These are phyloP conservation scores for Obba rivulosa DNA, from an alignment of 768 basidiomycete genomes.

Conservation along the genomic window DNA sequence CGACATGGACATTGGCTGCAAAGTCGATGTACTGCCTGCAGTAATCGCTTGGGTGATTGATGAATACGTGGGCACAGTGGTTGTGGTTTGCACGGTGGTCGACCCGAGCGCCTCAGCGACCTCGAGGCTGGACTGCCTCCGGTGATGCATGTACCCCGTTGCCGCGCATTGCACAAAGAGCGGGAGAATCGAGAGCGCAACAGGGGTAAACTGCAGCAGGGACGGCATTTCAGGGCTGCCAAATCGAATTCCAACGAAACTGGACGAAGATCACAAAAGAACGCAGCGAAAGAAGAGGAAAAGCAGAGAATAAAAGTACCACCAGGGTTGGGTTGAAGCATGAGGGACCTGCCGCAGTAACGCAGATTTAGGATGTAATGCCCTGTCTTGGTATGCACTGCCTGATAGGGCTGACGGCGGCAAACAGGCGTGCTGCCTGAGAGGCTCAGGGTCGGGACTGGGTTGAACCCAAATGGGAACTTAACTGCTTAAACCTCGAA, in stretches of 20 bases:
- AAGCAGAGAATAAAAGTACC: constrained; percentile 3
- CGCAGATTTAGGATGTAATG: background rate
- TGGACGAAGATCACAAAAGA: background rate
- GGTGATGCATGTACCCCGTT: constrained; percentile 5
- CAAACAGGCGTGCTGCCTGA: background rate
- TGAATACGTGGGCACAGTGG: background rate
- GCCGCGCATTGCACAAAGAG: constrained; percentile 8
- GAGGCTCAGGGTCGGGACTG: too few relatives aligned
- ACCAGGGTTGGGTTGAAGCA: constrained; percentile 8
- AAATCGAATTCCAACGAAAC: background rate
- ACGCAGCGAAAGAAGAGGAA: background rate
- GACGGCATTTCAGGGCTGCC: background rate
- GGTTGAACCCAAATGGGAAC: too few relatives aligned
- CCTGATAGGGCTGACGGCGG: background rate
- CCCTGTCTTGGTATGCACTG: background rate
- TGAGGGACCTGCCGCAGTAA: constrained; percentile 6
- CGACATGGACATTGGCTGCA: background rate
- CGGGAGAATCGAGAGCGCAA: constrained; percentile 11
- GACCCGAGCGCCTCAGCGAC: constrained; percentile 5
- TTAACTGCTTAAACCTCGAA: too few relatives aligned
- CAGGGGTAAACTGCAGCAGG: background rate
- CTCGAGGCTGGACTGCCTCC: background rate
- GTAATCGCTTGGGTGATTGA: background rate
- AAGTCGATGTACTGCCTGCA: background rate
- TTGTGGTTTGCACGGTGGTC: background rate